Evolutionary conservation across 352 stramenopile species (phyloP).

Genomic region (Phytophthora litchii): DNA sequence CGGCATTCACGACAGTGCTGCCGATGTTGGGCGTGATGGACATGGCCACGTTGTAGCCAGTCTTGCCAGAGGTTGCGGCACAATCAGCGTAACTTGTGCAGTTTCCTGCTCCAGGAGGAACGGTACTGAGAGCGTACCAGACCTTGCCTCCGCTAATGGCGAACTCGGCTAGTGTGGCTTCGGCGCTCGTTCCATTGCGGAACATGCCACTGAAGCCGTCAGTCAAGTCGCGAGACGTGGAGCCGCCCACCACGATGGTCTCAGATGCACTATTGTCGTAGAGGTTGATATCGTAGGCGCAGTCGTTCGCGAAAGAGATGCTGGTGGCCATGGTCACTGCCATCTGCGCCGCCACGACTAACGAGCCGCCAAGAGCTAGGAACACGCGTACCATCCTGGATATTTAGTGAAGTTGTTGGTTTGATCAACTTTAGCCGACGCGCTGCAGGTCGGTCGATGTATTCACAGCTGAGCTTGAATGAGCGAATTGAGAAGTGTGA

Average conservation of each 20-base stretch:
- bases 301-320: constrained; percentile 50
- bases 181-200: constrained; percentile 44
- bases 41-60: constrained; percentile 71
- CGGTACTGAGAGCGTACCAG: constrained; percentile 69
- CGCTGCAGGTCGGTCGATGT: constrained; percentile 18
- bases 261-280: constrained; percentile 54
- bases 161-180: constrained; percentile 66
- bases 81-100: constrained; percentile 61
- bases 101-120: constrained; percentile 54
- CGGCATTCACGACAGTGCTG: constrained; percentile 32
- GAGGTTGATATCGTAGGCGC: constrained; percentile 48
- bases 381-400: constrained; percentile 37
- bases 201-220: constrained; percentile 68
- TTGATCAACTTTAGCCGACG: constrained; percentile 2
- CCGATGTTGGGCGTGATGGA: constrained; percentile 46
- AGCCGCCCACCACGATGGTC: constrained; percentile 28
- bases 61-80: constrained; percentile 50
- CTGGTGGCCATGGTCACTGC: constrained; percentile 37
- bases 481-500: constrained; percentile 22
- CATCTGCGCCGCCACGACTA: constrained; percentile 33
- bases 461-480: constrained; percentile 32
- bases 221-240: constrained; percentile 37
- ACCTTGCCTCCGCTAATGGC: constrained; percentile 44
- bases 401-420: neutral
- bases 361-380: constrained; percentile 28